These are phyloP conservation scores for Pichia norvegensis DNA, from an alignment of 1,139 yeast species.

Conservation along the genomic window DNA sequence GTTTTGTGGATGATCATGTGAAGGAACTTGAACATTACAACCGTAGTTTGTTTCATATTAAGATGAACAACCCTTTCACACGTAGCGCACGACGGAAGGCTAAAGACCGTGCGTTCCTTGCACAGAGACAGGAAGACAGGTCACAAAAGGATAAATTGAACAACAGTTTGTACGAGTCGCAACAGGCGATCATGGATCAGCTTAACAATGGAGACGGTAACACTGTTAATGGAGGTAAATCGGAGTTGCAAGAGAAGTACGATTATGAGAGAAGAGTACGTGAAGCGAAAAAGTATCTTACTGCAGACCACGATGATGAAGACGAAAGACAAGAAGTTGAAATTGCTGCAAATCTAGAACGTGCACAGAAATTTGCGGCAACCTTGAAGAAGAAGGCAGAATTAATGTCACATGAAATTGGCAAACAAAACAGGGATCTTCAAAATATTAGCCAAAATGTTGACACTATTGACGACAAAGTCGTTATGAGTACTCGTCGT, in stretches of 20 bases:
- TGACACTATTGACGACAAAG: constrained; percentile 47
- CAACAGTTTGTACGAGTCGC: constrained; percentile 22
- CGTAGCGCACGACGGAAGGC: constrained; percentile 69
- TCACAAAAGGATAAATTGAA: constrained; percentile 23
- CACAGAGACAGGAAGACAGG: constrained; percentile 38
- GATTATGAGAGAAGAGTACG: constrained; percentile 42
- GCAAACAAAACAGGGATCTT: constrained; percentile 42
- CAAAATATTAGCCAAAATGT: constrained; percentile 49
- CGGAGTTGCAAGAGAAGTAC: constrained; percentile 38
- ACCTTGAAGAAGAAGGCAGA: constrained; percentile 40
- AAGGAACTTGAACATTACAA: constrained; percentile 72
- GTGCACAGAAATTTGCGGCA: constrained; percentile 40
- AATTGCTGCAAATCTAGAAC: constrained; percentile 45
- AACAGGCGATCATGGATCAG: constrained; percentile 21
- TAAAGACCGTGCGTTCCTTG: constrained; percentile 63
- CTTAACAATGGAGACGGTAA: constrained; percentile 11
- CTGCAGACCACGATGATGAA: constrained; percentile 38
- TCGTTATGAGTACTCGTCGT: constrained; percentile 27
- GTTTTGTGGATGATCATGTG: constrained; percentile 78
- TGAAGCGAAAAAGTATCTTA: constrained; percentile 33
- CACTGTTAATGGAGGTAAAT: constrained; percentile 8
- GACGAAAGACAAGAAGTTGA: constrained; percentile 57
- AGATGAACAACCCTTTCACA: constrained; percentile 79
- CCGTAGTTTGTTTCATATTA: constrained; percentile 77
- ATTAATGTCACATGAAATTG: constrained; percentile 42